phyloP scores from a whole-genome alignment of 805 yeast genomes.

The Candida sonorensis region DNA sequence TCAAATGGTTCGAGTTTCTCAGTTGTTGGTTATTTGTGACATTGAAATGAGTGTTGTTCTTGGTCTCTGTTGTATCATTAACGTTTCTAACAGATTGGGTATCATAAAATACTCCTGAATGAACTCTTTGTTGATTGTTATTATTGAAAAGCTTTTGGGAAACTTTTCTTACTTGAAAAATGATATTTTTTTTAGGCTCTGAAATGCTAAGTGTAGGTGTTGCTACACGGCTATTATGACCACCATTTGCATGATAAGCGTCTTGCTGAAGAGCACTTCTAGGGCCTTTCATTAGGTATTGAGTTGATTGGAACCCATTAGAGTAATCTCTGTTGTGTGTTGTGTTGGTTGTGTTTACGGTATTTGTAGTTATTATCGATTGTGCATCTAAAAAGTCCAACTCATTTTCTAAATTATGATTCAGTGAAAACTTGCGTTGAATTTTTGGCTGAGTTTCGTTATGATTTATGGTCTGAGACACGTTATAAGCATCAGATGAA shows the following conservation, averaged over 20 bases:
- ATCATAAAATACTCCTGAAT: too few species aligned
- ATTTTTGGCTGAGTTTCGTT: slow-evolving; percentile 5
- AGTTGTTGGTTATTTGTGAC: slow-evolving; percentile 2
- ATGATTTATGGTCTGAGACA: not conserved
- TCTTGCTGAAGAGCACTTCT: too few species aligned
- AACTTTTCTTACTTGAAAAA: slow-evolving; percentile 25
- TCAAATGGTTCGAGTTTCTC: not conserved
- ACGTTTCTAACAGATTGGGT: not conserved
- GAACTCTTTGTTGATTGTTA: too few species aligned
- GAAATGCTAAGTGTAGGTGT: slow-evolving; percentile 2
- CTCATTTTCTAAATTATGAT: slow-evolving; percentile 11
- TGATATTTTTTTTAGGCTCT: slow-evolving; percentile 10
- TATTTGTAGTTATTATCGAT: slow-evolving; percentile 8
- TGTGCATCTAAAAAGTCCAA: slow-evolving; percentile 15
- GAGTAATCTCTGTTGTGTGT: too few species aligned
- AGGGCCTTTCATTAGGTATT: too few species aligned
- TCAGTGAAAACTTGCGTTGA: slow-evolving; percentile 8
- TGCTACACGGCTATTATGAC: too few species aligned
- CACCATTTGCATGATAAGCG: too few species aligned
- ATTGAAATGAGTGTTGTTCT: not conserved
- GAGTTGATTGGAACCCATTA: too few species aligned
- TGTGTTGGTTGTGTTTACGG: slow-evolving; percentile 3
- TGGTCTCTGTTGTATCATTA: not conserved
- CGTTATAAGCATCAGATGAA: too few species aligned
- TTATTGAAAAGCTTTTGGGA: slow-evolving; percentile 20